Conservation (phyloP, 768 basidiomycete genomes). For the Suillus alpinus region DNA sequence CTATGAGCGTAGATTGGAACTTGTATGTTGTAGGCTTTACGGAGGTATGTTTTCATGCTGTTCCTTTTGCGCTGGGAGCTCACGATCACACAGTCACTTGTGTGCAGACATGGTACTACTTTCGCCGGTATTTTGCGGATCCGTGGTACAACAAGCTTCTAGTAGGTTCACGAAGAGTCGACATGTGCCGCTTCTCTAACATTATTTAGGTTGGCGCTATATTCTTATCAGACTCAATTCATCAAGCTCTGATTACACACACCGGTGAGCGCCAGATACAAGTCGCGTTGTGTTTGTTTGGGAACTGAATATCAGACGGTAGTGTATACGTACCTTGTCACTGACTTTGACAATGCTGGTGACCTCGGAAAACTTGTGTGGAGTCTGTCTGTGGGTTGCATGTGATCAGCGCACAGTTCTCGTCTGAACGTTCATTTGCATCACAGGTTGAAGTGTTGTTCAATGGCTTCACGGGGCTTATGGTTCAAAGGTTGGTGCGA, state of each 20-base stretch:
- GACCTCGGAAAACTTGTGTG: slow-evolving; percentile 36
- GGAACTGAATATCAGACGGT: neutral
- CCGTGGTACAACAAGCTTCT: slow-evolving; percentile 40
- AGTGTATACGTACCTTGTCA: slow-evolving; percentile 45
- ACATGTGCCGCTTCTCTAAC: neutral
- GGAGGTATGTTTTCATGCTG: slow-evolving; percentile 33
- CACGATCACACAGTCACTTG: slow-evolving; percentile 38
- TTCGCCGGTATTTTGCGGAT: slow-evolving; percentile 41
- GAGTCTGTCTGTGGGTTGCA: slow-evolving; percentile 21
- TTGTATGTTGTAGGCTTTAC: slow-evolving; percentile 34
- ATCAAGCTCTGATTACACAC: slow-evolving; percentile 51
- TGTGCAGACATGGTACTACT: slow-evolving; percentile 51
- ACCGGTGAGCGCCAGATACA: slow-evolving; percentile 31
- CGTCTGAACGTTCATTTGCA: neutral
- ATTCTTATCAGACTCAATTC: slow-evolving; percentile 47
- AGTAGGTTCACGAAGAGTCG: slow-evolving; percentile 24
- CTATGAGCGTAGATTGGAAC: neutral
- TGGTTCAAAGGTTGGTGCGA: slow-evolving; percentile 38
- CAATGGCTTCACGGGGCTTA: slow-evolving; percentile 46
- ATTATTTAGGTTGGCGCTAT: slow-evolving; percentile 42
- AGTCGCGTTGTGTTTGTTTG: neutral
- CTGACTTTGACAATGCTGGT: slow-evolving; percentile 31
- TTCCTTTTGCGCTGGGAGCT: neutral
- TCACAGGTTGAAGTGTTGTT: slow-evolving; percentile 43
- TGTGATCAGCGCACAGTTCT: neutral